phyloP scores from a whole-genome alignment of 164 flowering plant species.

The Berberis vulgaris region DNA sequence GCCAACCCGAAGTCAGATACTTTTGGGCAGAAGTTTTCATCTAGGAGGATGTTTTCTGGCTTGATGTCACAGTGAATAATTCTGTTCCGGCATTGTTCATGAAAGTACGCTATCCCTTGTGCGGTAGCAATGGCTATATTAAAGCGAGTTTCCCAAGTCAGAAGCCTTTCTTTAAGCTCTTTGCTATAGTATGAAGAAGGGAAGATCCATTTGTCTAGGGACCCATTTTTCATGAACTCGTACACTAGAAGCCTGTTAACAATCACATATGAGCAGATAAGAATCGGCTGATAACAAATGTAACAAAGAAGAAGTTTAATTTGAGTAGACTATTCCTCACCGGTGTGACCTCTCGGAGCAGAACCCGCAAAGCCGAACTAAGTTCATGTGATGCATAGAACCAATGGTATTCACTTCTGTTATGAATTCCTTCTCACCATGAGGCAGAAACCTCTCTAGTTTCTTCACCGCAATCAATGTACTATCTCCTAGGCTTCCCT shows the following conservation, averaged over 20 bases:
- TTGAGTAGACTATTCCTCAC: constrained; percentile 21
- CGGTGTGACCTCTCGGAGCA: constrained; percentile 81
- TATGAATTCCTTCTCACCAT: constrained; percentile 84
- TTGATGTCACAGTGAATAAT: constrained; percentile 96
- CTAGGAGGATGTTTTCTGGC: constrained; percentile 88
- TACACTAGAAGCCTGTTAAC: constrained; percentile 74
- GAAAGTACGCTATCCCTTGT: constrained; percentile 91
- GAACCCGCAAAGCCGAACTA: constrained; percentile 86
- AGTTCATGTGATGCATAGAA: constrained; percentile 96
- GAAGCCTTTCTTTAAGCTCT: constrained; percentile 22
- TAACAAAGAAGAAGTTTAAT: too few species aligned
- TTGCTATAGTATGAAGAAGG: constrained; percentile 26
- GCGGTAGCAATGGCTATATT: constrained; percentile 69
- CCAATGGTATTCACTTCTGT: constrained; percentile 91
- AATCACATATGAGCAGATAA: neutral
- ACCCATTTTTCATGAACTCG: constrained; percentile 87
- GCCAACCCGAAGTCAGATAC: constrained; percentile 95
- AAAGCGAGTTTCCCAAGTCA: constrained; percentile 80
- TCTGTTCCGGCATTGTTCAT: constrained; percentile 81
- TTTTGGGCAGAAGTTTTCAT: constrained; percentile 78
- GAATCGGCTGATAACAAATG: too few species aligned
- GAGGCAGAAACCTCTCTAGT: constrained; percentile 71
- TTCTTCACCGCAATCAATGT: constrained; percentile 85
- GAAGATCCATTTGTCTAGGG: constrained; percentile 91
- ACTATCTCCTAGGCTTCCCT: constrained; percentile 70